phyloP scores from a whole-genome alignment of 2,329 filamentous ascomycete genomes.

The Cladosporium sp. region DNA sequence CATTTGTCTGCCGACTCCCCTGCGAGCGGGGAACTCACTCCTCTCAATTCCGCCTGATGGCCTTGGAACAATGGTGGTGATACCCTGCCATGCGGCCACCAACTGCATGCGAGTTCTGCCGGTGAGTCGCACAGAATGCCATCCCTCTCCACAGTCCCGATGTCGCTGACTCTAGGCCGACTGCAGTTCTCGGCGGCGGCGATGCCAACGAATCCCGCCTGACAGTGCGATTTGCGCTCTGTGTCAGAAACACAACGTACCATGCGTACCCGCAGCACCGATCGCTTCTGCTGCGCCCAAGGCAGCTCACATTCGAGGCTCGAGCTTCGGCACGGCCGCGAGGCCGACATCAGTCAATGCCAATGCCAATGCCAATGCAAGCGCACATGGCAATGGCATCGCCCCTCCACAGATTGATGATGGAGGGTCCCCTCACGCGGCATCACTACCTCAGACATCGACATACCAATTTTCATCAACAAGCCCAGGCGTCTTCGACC shows the following conservation, averaged over 20 bases:
- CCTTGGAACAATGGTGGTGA: neutral
- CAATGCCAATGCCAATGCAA: neutral
- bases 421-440: neutral
- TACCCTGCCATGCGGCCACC: conserved; percentile 5
- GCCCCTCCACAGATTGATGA: neutral
- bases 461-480: neutral
- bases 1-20: neutral
- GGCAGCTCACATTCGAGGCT: neutral
- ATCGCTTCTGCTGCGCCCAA: neutral
- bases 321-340: conserved; percentile 1
- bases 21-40: neutral
- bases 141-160: neutral
- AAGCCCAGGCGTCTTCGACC: neutral
- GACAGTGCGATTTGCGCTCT: conserved; percentile 7
- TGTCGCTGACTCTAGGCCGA: neutral
- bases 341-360: neutral
- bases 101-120: conserved; percentile 10
- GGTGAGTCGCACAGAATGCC: neutral
- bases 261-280: neutral
- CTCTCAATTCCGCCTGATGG: neutral
- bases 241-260: conserved; percentile 8
- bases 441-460: conserved; percentile 1
- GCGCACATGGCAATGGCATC: neutral
- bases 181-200: conserved; percentile 6
- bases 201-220: conserved; percentile 5